Evolutionary conservation across 2,329 filamentous ascomycete species (phyloP).

Genomic region (Diplodia seriata): DNA sequence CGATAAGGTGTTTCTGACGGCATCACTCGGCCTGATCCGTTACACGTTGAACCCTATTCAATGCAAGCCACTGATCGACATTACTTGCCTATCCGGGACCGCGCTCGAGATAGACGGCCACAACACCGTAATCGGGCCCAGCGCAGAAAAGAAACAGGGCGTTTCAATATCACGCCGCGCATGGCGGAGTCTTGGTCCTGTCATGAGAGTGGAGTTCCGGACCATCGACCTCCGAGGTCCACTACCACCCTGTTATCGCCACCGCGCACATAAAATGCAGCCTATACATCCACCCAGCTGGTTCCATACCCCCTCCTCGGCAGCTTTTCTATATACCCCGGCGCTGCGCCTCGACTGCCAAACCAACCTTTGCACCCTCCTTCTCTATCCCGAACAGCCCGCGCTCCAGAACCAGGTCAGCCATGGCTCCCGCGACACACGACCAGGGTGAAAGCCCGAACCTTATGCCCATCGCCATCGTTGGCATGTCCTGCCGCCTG

Average conservation of each 20-base stretch:
- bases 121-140: background rate
- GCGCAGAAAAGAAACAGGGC: slow-evolving; percentile 7
- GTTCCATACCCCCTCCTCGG: slow-evolving; percentile 3
- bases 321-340: background rate
- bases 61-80: slow-evolving; percentile 9
- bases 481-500: slow-evolving; percentile 45
- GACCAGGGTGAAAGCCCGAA: background rate
- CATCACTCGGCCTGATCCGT: background rate
- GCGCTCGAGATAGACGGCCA: no score
- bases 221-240: background rate
- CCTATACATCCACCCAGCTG: background rate
- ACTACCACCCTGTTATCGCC: background rate
- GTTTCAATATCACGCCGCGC: slow-evolving; percentile 18
- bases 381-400: background rate
- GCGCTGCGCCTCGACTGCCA: background rate
- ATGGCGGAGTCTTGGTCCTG: slow-evolving; percentile 1
- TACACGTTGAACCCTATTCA: background rate
- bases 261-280: slow-evolving; percentile 16
- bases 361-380: background rate
- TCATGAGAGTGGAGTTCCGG: slow-evolving; percentile 10
- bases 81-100: background rate
- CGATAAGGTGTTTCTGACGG: slow-evolving; percentile 5
- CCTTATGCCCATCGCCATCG: slow-evolving; percentile 42
- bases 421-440: slow-evolving; percentile 4
- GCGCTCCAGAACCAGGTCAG: slow-evolving; percentile 10